These are phyloP conservation scores for Astrocystis sublimbata DNA, from an alignment of 495 filamentous ascomycete genomes.

Conservation along the genomic window DNA sequence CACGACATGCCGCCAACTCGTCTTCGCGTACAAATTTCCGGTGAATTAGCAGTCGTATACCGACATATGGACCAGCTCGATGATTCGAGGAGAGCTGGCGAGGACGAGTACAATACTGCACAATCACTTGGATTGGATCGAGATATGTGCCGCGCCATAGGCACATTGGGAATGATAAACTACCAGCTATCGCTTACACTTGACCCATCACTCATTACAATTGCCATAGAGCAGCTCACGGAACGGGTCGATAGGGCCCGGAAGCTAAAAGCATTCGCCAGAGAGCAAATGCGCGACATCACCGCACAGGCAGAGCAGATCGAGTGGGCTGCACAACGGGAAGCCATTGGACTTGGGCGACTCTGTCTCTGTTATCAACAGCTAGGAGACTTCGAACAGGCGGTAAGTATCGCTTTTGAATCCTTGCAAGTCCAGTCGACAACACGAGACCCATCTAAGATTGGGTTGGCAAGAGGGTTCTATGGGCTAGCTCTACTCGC, in stretches of 20 bases:
- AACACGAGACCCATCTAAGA: background rate
- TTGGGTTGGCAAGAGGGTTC: slow-evolving; percentile 6
- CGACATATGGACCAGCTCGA: slow-evolving; percentile 28
- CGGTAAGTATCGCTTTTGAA: background rate
- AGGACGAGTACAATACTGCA: slow-evolving; percentile 29
- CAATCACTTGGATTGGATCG: slow-evolving; percentile 19
- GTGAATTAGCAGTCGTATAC: slow-evolving; percentile 36
- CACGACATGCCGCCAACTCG: background rate
- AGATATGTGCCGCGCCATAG: slow-evolving; percentile 34
- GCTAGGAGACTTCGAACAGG: background rate
- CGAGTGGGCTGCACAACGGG: too few species aligned
- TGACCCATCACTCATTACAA: slow-evolving; percentile 3
- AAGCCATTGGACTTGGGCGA: slow-evolving; percentile 21
- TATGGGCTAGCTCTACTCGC: slow-evolving; percentile 11
- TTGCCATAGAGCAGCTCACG: slow-evolving; percentile 14
- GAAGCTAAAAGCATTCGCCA: background rate
- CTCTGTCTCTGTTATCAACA: slow-evolving; percentile 23
- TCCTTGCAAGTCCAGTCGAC: background rate
- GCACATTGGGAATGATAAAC: slow-evolving; percentile 37
- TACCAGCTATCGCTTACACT: slow-evolving; percentile 28
- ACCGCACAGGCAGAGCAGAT: too few species aligned
- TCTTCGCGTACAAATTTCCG: slow-evolving; percentile 20
- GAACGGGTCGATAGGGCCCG: slow-evolving; percentile 15
- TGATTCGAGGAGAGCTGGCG: slow-evolving; percentile 13
- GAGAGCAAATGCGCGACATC: background rate